Base-by-base conservation (phyloP, 768 basidiomycete genomes). In the Boletus coccyginus region DNA sequence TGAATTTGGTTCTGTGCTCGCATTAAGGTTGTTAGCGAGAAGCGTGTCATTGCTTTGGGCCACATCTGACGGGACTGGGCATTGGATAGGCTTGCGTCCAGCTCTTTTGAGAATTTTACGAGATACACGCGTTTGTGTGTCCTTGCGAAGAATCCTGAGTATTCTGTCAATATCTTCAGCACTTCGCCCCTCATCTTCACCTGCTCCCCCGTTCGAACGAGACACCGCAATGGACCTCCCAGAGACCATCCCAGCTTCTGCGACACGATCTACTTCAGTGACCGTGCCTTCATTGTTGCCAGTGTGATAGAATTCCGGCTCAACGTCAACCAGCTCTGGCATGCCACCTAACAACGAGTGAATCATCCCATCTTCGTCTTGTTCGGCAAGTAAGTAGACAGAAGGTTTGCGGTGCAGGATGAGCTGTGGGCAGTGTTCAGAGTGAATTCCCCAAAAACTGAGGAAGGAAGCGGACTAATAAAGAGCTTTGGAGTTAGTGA, bases 301-400 rank as follows among this genome's bases (percentile, higher is more conserved):
- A 36, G 42, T 11, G 32, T 33, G 32, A 14, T 24, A 29, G 10
- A 21, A 17, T 27, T 59, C 61, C 5, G 46, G 49, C 10, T 62
- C 62, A 9, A 46, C 43, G 49, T 70, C 64, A 44, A 66, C 50
- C 7, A 90, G 68, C n/a, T 78, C 74, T 0, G 88, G 87, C 27
- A 90, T 66, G n/a, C 79, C 74, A 44, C 81, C 86, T 17, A 92
- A 75, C 11, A 91, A 62, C 4, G 89, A 86, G 68, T 92, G 90
- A 38, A 90, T 75, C 89, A 90, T 91, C 27, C 90, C 88, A 3
- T 89, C 90, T 60, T 91, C 90, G 24, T 83, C 87, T 64, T 86
- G 87, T 50, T 81, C 75, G 52, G 85, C 78, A 19, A 96, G 72
- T 29, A 72, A 67, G 51, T 78, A 61, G 19, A 90, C 82, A 53